Evolutionary conservation across 768 basidiomycete genomes (phyloP).

Genomic region (Thelephora aurantiotincta): DNA sequence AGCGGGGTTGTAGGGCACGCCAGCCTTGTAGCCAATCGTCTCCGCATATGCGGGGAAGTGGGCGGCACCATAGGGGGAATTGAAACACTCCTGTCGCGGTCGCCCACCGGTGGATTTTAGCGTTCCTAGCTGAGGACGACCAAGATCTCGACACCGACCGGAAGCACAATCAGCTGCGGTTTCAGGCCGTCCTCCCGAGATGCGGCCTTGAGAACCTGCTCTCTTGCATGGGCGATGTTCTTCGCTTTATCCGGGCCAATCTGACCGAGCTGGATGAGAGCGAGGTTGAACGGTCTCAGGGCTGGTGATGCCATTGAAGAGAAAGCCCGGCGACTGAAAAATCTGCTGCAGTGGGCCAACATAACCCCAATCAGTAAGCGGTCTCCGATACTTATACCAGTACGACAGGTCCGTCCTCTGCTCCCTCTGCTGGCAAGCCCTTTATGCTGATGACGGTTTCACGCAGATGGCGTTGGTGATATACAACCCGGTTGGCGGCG

Average conservation of each 20-base stretch:
- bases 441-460: too few relatives aligned
- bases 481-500: slow-evolving; percentile 68
- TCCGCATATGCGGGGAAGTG: slow-evolving; percentile 82
- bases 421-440: too few relatives aligned
- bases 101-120: neutral
- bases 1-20: slow-evolving; percentile 40
- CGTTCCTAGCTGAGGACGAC: slow-evolving; percentile 1
- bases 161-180: slow-evolving; percentile 73
- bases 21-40: slow-evolving; percentile 48
- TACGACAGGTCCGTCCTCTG: too few relatives aligned
- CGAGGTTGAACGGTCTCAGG: slow-evolving; percentile 69
- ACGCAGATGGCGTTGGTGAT: slow-evolving; percentile 21
- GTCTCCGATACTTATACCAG: too few relatives aligned
- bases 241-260: slow-evolving; percentile 52
- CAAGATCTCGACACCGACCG: slow-evolving; percentile 26
- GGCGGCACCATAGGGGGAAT: slow-evolving; percentile 68
- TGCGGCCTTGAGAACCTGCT: slow-evolving; percentile 67
- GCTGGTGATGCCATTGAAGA: slow-evolving; percentile 13
- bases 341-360: too few relatives aligned
- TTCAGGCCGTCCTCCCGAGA: slow-evolving; percentile 15
- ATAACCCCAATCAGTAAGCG: too few relatives aligned
- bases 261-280: slow-evolving; percentile 81
- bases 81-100: slow-evolving; percentile 73
- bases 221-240: slow-evolving; percentile 74
- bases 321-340: neutral